A percentile compares a stretch with the other conserved stretches of the same genome.
These are phyloP conservation scores for Backusella psychrophila DNA, from an alignment of 192 early-diverging fungal genomes.

Conservation along the genomic window DNA sequence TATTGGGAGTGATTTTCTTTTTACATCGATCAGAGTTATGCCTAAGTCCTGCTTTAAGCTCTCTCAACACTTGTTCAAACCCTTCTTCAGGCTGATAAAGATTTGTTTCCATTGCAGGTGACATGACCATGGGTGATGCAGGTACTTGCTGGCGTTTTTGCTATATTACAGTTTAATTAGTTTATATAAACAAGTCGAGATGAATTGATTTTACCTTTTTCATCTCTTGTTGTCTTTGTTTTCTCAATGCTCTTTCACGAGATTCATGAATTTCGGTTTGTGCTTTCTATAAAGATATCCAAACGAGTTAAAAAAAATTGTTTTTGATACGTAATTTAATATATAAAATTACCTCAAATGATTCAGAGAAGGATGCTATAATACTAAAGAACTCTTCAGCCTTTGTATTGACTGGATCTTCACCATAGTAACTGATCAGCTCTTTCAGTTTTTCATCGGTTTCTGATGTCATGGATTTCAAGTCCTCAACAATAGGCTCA, in stretches of 20 bases:
- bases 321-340: not conserved
- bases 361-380: slow-evolving; percentile 43
- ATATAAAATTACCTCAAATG: slow-evolving; percentile 34
- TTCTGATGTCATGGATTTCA: slow-evolving; percentile 35
- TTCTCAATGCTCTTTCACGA: slow-evolving; percentile 19
- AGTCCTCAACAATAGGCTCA: slow-evolving; percentile 39
- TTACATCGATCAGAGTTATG: slow-evolving; percentile 6
- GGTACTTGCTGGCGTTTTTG: slow-evolving; percentile 9
- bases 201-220: not conserved
- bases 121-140: not conserved
- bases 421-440: slow-evolving; percentile 49
- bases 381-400: slow-evolving; percentile 56
- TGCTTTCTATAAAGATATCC: not conserved
- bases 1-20: not conserved
- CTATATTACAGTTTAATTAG: not conserved
- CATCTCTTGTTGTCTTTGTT: slow-evolving; percentile 11
- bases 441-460: slow-evolving; percentile 45
- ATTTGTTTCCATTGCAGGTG: not conserved
- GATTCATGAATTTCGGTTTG: slow-evolving; percentile 24
- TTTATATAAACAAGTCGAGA: not conserved
- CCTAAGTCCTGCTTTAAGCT: slow-evolving; percentile 18
- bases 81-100: slow-evolving; percentile 3
- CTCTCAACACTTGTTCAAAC: slow-evolving; percentile 22
- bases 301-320: not conserved
- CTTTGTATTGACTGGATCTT: slow-evolving; percentile 45